A percentile compares a stretch with the other conserved stretches of the same genome.
These are phyloP conservation scores for Gillenia trifoliata DNA, from an alignment of 306 rosid genomes.

Conservation along the genomic window DNA sequence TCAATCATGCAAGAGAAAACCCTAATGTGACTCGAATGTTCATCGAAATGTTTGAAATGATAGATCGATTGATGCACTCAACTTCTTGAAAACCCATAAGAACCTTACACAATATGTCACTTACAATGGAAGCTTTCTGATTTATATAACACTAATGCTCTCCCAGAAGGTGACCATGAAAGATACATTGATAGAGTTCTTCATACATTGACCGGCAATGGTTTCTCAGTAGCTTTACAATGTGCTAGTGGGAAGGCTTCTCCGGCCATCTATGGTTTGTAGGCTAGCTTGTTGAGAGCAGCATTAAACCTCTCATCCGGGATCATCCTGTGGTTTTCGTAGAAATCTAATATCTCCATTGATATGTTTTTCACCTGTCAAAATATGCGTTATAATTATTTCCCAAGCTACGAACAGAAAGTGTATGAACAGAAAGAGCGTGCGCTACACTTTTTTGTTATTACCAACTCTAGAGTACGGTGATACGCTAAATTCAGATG, in stretches of 20 bases:
- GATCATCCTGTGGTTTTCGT: conserved; percentile 55
- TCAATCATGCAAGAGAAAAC: neutral
- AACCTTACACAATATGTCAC: neutral
- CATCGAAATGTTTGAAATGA: neutral
- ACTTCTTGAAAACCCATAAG: neutral
- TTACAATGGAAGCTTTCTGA: neutral
- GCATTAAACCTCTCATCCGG: conserved; percentile 54
- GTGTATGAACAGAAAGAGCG: neutral
- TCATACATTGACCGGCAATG: neutral
- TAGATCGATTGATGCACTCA: neutral
- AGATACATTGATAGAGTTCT: neutral
- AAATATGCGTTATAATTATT: conserved; percentile 7
- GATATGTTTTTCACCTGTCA: conserved; percentile 86
- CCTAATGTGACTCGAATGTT: neutral
- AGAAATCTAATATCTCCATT: conserved; percentile 85
- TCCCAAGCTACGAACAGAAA: neutral
- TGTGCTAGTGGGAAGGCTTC: neutral
- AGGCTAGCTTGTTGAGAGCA: conserved; percentile 61
- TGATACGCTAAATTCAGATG: too few relatives aligned
- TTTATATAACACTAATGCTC: neutral
- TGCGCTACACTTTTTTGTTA: neutral
- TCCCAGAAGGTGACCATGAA: neutral
- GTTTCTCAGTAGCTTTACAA: conserved; percentile 5
- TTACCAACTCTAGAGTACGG: too few relatives aligned
- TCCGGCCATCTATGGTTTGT: conserved; percentile 31